Evolutionary conservation across 2,329 filamentous ascomycete genomes (phyloP).

Genomic region (Colletotrichum kahawae): DNA sequence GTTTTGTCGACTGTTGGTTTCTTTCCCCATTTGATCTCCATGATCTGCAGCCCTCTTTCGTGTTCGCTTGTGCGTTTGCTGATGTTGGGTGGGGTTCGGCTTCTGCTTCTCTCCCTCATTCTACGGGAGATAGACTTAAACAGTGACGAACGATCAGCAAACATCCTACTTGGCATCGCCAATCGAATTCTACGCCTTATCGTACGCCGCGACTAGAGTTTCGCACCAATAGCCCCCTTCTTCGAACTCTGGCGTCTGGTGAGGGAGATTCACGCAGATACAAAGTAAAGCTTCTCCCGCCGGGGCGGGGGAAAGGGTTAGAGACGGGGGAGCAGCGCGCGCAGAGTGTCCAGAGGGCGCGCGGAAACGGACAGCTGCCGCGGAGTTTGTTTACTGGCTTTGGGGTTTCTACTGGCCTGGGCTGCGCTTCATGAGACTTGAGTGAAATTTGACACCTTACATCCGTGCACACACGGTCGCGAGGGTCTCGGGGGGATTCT

Average conservation of each 20-base stretch:
- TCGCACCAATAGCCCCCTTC: not conserved
- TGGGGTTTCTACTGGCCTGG: not conserved
- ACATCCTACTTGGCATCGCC: not conserved
- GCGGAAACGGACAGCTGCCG: not conserved
- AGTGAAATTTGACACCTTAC: not conserved
- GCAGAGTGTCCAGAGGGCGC: not conserved
- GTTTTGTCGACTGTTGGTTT: not conserved
- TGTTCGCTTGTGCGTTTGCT: not conserved
- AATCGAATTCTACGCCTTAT: not conserved
- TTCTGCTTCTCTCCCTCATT: not conserved
- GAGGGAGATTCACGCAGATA: not conserved
- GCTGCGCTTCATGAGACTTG: not conserved
- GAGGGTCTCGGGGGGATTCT: not conserved
- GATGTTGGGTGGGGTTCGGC: not conserved
- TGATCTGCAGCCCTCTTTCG: not conserved
- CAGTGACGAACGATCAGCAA: not conserved
- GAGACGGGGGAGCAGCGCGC: not conserved
- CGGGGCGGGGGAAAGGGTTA: not conserved
- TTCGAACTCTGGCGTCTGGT: not conserved
- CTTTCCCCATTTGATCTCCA: not conserved
- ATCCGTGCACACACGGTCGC: not conserved
- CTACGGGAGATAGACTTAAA: not conserved
- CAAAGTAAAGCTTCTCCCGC: not conserved
- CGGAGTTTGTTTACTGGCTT: not conserved
- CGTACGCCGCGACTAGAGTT: not conserved